Evolutionary conservation across 2,329 filamentous ascomycete genomes (phyloP).

Genomic region (Pseudogymnoascus sp.): DNA sequence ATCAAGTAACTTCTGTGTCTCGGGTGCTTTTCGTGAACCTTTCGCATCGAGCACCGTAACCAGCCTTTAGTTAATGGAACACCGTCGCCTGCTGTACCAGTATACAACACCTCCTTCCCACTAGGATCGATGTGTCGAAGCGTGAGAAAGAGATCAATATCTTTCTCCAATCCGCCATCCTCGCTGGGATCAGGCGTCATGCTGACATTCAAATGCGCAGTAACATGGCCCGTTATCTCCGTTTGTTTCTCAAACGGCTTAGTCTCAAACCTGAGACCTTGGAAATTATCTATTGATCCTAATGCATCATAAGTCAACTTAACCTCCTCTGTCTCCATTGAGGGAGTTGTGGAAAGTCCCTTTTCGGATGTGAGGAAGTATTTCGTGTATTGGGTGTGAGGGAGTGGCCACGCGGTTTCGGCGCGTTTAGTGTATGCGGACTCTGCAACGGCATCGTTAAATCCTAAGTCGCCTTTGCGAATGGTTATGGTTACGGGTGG

Average conservation of each 20-base stretch:
- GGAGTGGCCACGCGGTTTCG: background rate
- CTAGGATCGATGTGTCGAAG: background rate
- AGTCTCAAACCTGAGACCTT: background rate
- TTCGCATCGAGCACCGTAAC: background rate
- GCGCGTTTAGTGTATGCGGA: background rate
- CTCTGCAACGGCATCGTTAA: constrained; percentile 36
- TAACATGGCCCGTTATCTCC: background rate
- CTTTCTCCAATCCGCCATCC: background rate
- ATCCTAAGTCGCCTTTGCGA: constrained; percentile 58
- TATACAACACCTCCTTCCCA: background rate
- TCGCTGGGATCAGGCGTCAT: background rate
- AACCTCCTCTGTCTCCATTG: background rate
- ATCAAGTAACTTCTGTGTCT: background rate
- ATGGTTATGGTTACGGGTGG: constrained; percentile 53
- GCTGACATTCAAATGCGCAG: background rate
- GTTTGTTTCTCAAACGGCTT: background rate
- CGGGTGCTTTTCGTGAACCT: background rate
- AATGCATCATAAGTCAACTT: constrained; percentile 27
- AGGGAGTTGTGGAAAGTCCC: background rate
- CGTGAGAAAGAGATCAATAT: background rate
- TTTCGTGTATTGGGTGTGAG: background rate
- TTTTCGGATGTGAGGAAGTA: background rate
- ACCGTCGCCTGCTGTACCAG: background rate
- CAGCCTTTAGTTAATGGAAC: background rate
- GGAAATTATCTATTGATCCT: background rate